phyloP scores from a whole-genome alignment of 306 rosid species.

The Acacia melanoxylon region DNA sequence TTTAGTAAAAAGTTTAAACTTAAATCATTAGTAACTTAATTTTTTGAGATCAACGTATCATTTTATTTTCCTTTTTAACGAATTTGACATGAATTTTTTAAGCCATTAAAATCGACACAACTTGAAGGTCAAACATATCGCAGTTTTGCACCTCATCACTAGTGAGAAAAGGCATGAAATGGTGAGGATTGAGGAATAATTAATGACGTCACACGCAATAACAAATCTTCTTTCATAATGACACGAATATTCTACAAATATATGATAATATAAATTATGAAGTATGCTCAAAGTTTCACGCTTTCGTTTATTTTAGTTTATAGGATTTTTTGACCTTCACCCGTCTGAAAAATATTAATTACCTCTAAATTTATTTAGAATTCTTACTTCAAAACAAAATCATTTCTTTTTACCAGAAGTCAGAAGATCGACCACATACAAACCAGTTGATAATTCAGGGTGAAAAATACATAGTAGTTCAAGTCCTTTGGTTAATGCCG shows the following conservation, averaged over 20 bases:
- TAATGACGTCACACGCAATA: background rate
- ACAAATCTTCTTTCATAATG: background rate
- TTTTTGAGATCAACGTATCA: background rate
- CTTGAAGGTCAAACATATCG: slow-evolving; percentile 1
- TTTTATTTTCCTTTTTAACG: background rate
- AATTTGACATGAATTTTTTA: background rate
- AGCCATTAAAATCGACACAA: background rate
- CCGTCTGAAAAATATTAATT: too few relatives aligned
- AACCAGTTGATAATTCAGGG: too few relatives aligned
- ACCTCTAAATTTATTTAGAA: too few relatives aligned
- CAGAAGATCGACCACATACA: too few relatives aligned
- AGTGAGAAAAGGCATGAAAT: background rate
- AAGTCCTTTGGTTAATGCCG: too few relatives aligned
- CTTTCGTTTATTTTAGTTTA: background rate
- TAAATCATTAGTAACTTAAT: too few relatives aligned
- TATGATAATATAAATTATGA: too few relatives aligned
- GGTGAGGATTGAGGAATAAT: background rate
- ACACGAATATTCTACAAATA: background rate
- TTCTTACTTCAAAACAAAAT: too few relatives aligned
- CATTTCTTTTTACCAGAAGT: too few relatives aligned
- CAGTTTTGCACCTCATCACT: background rate
- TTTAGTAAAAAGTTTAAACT: too few relatives aligned
- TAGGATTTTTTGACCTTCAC: too few relatives aligned
- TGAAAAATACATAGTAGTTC: too few relatives aligned
- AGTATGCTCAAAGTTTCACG: background rate